Percentiles rank a stretch among this genome's conserved stretches.
phyloP scores from a whole-genome alignment of 768 basidiomycete species.

The Phylloporus sp. region DNA sequence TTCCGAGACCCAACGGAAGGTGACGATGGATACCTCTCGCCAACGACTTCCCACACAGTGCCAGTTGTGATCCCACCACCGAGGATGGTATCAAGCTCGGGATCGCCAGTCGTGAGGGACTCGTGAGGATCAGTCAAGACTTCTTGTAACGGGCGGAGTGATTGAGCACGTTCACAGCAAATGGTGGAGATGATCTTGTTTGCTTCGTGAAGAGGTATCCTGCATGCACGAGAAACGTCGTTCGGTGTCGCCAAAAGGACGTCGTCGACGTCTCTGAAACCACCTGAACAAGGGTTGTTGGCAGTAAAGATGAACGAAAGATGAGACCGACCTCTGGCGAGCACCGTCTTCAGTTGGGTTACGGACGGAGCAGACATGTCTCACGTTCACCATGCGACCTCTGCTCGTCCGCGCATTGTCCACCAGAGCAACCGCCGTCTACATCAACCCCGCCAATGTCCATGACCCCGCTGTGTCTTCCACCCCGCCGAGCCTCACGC shows the following conservation, averaged over 20 bases:
- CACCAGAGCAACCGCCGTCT: constrained; percentile 45
- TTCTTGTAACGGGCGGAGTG: constrained; percentile 40
- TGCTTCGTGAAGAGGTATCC: constrained; percentile 46
- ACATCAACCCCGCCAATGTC: constrained; percentile 38
- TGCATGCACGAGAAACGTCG: constrained; percentile 57
- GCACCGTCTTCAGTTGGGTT: constrained; percentile 28
- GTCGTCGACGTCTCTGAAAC: constrained; percentile 45
- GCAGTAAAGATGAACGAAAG: not conserved
- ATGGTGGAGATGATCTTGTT: constrained; percentile 48
- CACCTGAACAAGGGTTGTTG: constrained; percentile 36
- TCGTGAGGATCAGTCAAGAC: constrained; percentile 37
- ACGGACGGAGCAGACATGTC: constrained; percentile 25
- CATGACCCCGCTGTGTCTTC: constrained; percentile 42
- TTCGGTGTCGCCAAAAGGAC: constrained; percentile 45
- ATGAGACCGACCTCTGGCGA: constrained; percentile 36
- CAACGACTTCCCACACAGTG: constrained; percentile 83
- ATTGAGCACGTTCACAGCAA: constrained; percentile 40
- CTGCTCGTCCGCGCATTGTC: constrained; percentile 15
- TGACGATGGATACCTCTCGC: constrained; percentile 67
- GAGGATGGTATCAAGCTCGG: constrained; percentile 58
- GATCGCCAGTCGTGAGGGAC: constrained; percentile 72
- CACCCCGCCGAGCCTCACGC: constrained; percentile 54
- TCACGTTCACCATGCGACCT: constrained; percentile 15
- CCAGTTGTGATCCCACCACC: constrained; percentile 79
- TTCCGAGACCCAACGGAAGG: not conserved